These are phyloP conservation scores for Rehmannia glutinosa DNA, from an alignment of 257 asterid species.

Conservation along the genomic window DNA sequence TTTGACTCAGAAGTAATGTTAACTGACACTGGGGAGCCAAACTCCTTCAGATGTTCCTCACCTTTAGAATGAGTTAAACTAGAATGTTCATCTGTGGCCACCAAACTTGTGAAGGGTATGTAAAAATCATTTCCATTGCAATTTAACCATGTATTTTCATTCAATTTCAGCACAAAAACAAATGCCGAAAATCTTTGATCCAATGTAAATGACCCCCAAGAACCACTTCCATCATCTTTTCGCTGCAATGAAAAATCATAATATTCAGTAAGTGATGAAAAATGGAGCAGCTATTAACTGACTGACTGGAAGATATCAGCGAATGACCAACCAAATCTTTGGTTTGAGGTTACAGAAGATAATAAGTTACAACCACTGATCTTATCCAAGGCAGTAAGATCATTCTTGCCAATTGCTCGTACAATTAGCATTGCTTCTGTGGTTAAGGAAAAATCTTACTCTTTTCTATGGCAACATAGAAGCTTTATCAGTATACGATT, in stretches of 20 bases:
- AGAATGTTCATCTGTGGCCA: constrained; percentile 20
- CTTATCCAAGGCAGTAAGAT: neutral
- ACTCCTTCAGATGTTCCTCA: constrained; percentile 22
- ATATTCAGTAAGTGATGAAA: neutral
- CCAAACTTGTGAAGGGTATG: constrained; percentile 49
- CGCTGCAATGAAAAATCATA: constrained; percentile 43
- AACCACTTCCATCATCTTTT: constrained; percentile 49
- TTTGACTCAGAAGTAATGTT: constrained; percentile 31
- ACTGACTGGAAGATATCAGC: neutral
- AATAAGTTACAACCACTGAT: neutral
- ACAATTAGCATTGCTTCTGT: neutral
- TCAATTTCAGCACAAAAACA: constrained; percentile 78
- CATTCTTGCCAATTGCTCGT: neutral
- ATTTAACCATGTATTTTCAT: constrained; percentile 72
- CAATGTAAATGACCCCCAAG: constrained; percentile 63
- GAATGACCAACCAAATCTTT: neutral
- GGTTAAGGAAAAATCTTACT: too few species aligned
- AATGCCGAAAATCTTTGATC: constrained; percentile 55
- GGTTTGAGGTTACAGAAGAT: constrained; percentile 1
- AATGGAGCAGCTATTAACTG: constrained; percentile 5
- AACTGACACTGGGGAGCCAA: constrained; percentile 23
- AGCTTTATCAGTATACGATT: neutral
- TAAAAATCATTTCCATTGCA: constrained; percentile 72
- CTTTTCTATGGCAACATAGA: neutral
- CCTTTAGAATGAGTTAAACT: constrained; percentile 25